Base-by-base conservation (phyloP, 345 rosid species). In the Aethionema arabicum region DNA sequence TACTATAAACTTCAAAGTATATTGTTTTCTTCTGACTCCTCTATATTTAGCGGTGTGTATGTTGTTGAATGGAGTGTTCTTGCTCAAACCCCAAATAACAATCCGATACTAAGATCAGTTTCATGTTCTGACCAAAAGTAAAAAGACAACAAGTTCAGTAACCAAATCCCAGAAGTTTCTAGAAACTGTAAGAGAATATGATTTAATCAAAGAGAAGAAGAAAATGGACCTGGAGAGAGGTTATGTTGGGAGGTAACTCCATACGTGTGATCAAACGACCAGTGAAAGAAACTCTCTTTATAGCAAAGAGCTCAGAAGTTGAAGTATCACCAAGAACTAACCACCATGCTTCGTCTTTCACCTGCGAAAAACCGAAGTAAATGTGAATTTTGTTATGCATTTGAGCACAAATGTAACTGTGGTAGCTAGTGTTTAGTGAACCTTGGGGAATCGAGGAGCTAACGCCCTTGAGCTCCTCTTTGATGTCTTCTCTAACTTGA, bases 321-420 rank as follows among this genome's bases (percentile, higher is more conserved):
- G 76, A 53, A 14, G 86, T 69, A 71, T 92, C 85, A 38, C 96
- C 95, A 41, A 92, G 91, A 60, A 87, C 78, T 58, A 92, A 68
- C 99, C 97, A 92, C 97, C 99, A 92, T 35, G 96, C 99, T 82
- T 92, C 99, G 63, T 82, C 90, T 87, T 92, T 92, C 52, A 80
- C 52, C 96, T 92, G 85, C 54, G 49, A 10, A 43, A 40, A 74
- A 45, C 55, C 39, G 30, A 61, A 30, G 29, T 49, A 16, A n/a
- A 50, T 39, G 52, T 78, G 13, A 73, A 37, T 16, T 49, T 3
- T 54, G 7, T 44, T 36, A 63, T 47, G 15, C 35, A 15, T 55
- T 55, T 6, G 31, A 61, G 33, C 63, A 53, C 31, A 47, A 61
- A 11, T n/a, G 2, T 66, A 62, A 31, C 33, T 4, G 42, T 30